Evolutionary conservation across 768 basidiomycete species (phyloP), one percentile per base, ranked within the genome.

Genomic region (Hericium coralloides): DNA sequence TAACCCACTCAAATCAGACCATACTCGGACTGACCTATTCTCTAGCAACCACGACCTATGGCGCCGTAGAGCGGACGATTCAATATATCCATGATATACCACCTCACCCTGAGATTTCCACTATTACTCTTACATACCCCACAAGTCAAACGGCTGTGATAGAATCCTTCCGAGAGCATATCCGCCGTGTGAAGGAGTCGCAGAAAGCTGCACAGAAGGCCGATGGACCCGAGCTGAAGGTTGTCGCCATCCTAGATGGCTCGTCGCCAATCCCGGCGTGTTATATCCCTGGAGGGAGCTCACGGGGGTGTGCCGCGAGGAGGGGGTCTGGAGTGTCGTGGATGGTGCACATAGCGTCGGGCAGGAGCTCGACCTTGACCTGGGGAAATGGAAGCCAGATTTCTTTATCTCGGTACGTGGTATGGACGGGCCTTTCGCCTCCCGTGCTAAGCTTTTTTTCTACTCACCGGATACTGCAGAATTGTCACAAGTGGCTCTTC

Each of bases 401-500:
- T 90, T 92, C 65, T 91, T 84, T 83, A 72, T 85, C 22, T 85
- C 88, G 37, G 88, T 89, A 59, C 22, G 80, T 73, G 3, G 3
- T 17, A 45, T 8, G 9, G 18, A 14, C 20, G 20, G 6, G 22
- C 2, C 15, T n/a, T 20, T 18, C 47, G 22, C 9, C 23, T 17
- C 23, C 6, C 26, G 38, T n/a, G n/a, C n/a, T n/a, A n/a, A n/a
- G n/a, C n/a, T 55, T 23, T 31, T 4, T 49, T 23, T 20, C 18
- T 10, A 25, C 22, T 12, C 4, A 36, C 49, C 50, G 6, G 41
- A 20, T 15, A n/a, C 39, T 26, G 25, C 59, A 89, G 82, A 92
- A 92, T 63, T 87, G 85, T 61, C 87, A 93, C 70, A 93, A 94
- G 69, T 95, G 92, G 91, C 71, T 92, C 2, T 84, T 77, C 62